Conservation (phyloP, 2,329 filamentous ascomycete genomes). For the Fusarium duplospermum region DNA sequence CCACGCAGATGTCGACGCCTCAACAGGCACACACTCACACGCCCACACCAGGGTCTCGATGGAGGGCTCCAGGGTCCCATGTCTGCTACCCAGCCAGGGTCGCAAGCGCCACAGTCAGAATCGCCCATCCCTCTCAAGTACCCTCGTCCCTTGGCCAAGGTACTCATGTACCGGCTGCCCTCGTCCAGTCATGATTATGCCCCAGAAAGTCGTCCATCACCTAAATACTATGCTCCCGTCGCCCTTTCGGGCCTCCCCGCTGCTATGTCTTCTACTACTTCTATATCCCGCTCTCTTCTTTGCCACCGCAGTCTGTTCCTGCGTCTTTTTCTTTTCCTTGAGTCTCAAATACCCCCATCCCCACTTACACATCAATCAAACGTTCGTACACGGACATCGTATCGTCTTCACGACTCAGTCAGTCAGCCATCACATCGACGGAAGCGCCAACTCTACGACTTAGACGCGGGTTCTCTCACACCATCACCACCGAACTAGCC, state of each 20-base stretch:
- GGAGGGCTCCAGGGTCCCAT: slow-evolving; percentile 19
- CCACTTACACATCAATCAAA: slow-evolving; percentile 33
- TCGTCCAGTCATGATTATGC: slow-evolving; percentile 46
- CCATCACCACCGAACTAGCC: slow-evolving; percentile 42
- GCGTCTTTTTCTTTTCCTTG: slow-evolving; percentile 10
- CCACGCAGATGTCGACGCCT: slow-evolving; percentile 34
- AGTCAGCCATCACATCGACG: slow-evolving; percentile 36
- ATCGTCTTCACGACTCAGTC: slow-evolving; percentile 18
- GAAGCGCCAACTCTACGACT: slow-evolving; percentile 36
- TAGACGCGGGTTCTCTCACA: slow-evolving; percentile 43
- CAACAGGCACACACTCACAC: slow-evolving; percentile 11
- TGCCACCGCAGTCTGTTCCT: slow-evolving; percentile 32
- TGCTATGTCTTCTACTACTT: slow-evolving; percentile 31
- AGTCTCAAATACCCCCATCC: slow-evolving; percentile 15
- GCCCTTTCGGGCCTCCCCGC: slow-evolving; percentile 39
- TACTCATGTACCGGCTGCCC: slow-evolving; percentile 41
- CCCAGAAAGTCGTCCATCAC: slow-evolving; percentile 39
- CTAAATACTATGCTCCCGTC: slow-evolving; percentile 47
- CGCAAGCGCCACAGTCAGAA: slow-evolving; percentile 44
- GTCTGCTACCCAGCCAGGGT: slow-evolving; percentile 26
- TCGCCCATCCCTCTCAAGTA: slow-evolving; percentile 40
- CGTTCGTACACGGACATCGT: slow-evolving; percentile 17
- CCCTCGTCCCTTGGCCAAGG: slow-evolving; percentile 38
- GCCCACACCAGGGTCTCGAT: slow-evolving; percentile 2
- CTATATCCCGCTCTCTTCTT: slow-evolving; percentile 34